Evolutionary conservation across 2,329 filamentous ascomycete genomes (phyloP), one percentile per base, ranked within the genome.

Genomic region (Epichloe amarillans): DNA sequence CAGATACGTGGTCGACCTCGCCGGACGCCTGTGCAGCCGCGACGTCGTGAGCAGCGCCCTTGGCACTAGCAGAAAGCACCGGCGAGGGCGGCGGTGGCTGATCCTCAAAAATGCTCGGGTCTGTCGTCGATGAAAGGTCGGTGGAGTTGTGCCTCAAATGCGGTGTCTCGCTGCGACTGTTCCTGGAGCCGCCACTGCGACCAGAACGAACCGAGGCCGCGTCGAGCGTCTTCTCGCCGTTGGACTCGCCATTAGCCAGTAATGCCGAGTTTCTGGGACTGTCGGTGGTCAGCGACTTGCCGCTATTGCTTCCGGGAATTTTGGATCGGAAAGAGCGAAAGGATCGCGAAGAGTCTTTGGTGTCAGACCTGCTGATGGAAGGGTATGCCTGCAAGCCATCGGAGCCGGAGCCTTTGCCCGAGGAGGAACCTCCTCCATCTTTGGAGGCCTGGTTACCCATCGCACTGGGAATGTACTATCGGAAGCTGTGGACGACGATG

Each of bases 1-100:
- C 93, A 14, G 91, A 97, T 19, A 98, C 89, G 58, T 90, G 83
- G 61, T 95, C 93, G 41, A 98, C 89, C 67, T 98, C 93, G 51
- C 91, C 90, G 47, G 82, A 86, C 49, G 85, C 81, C 66, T 94
- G 86, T 42, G 89, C 90, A 45, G 84, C 84, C 62, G 78, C 79
- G 42, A 95, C 81, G 65, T 90, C 84, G 61, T 88, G 83, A 57
- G 87, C 82, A 50, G 86, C 86, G 44, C 78, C 72, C 59, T 82
- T 84, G 55, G 85, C 84, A 41, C 81, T 77, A 23, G 90, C 83
- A 21, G 91, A 84, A 19, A 91, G 38, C 10, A 47, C 84, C 3
- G 90, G 90, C 1, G 89, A 95, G 30, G 30, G 8, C n/a, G 89
- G 90, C 3, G 90, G 91, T 14, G 82, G 71, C 63, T 81, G 64